Percentiles rank a stretch among this genome's conserved stretches.
phyloP scores from a whole-genome alignment of 805 yeast species.

The Candida sanyiensis region DNA sequence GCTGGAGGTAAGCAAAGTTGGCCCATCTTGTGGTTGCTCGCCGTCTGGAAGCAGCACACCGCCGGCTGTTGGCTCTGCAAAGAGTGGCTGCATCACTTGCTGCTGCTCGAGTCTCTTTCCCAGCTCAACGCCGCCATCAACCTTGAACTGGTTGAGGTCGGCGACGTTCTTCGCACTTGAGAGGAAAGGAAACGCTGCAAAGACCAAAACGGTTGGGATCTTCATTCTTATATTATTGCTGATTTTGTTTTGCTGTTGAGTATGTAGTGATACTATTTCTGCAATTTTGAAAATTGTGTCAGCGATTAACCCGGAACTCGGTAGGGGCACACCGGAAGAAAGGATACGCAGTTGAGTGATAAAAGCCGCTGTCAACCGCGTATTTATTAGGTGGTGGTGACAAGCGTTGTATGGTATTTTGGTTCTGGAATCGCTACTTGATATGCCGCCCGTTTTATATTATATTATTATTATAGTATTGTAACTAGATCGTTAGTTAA shows the following conservation, averaged over 20 bases:
- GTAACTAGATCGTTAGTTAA: no score
- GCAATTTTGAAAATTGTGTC: no score
- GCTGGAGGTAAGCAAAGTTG: constrained; percentile 27
- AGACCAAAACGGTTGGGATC: neutral
- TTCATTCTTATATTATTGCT: constrained; percentile 1
- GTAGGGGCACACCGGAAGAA: no score
- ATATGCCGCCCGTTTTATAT: no score
- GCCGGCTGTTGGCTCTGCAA: constrained; percentile 14
- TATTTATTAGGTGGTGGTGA: no score
- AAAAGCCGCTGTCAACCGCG: no score
- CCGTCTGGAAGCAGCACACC: constrained; percentile 22
- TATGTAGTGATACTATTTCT: no score
- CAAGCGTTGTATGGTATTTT: no score
- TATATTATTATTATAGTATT: no score
- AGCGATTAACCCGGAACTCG: no score
- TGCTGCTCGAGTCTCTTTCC: neutral
- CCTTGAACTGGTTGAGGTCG: constrained; percentile 1
- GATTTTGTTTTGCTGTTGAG: neutral
- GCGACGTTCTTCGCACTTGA: neutral
- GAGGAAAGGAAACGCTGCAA: neutral
- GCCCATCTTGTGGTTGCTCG: constrained; percentile 26
- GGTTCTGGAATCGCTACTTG: no score
- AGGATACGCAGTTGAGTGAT: no score
- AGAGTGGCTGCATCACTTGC: constrained; percentile 14
- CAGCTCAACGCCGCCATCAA: constrained; percentile 1